Conservation (phyloP, 164 flowering plant species). For the Vitis cinerea region DNA sequence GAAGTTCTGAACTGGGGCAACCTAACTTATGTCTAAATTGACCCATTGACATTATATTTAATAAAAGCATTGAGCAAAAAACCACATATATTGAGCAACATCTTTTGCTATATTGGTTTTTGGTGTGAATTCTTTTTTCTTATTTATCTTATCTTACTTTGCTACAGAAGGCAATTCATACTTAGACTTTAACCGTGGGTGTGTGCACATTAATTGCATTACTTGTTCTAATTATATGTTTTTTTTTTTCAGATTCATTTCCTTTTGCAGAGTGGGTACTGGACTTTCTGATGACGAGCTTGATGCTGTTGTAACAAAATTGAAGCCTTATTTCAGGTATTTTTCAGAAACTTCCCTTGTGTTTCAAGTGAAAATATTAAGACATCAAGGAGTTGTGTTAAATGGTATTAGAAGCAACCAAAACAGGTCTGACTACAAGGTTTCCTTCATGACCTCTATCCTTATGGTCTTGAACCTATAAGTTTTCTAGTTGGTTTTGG, state of each 20-base stretch:
- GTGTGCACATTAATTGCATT: background rate
- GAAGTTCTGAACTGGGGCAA: too few species aligned
- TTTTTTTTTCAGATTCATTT: slow-evolving; percentile 62
- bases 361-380: background rate
- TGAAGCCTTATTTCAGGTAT: slow-evolving; percentile 91
- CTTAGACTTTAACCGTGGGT: background rate
- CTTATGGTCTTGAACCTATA: background rate
- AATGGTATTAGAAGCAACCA: background rate
- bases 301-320: slow-evolving; percentile 69
- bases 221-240: too few species aligned
- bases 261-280: slow-evolving; percentile 95
- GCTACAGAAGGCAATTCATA: background rate
- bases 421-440: background rate
- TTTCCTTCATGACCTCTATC: background rate
- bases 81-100: too few species aligned
- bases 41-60: too few species aligned
- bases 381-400: background rate
- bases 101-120: too few species aligned
- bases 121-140: too few species aligned
- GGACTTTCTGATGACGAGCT: slow-evolving; percentile 95
- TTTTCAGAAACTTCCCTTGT: background rate
- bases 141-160: too few species aligned
- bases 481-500: too few species aligned
- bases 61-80: too few species aligned
- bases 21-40: too few species aligned